Evolutionary conservation across 1,139 yeast species (phyloP), one percentile per base, ranked within the genome.

Genomic region (Eremothecium sinecaudum): DNA sequence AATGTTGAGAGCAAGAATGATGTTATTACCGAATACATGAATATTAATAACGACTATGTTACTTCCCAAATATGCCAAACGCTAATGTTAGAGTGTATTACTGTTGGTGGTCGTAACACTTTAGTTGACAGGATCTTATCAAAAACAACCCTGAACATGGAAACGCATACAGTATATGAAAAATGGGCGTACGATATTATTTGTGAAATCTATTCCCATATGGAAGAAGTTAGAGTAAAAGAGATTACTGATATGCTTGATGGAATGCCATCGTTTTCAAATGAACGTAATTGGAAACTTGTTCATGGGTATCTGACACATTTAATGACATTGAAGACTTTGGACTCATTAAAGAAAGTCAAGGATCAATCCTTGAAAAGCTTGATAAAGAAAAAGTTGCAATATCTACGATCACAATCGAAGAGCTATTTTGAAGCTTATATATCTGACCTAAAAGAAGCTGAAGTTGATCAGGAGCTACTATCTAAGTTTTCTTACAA

Each of bases 291-390:
- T 9, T 54, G 51, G 50, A 41, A 34, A 20, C 31, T 46, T 22
- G 41, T 48, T 11, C 51, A 53, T 35, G 32, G 35, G 15, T 55
- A 57, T 24, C 35, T 48, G 16, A 44, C 46, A 3, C 34, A 36
- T 14, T 31, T 57, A 8, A 41, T 55, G 8, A 57, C 62, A 1
- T 42, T 56, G 10, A 55, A 58, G 34, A 59, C 60, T 5, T 41
- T 59, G 24, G 62, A 56, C 25, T 44, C 42, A 5, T 43, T 53
- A 35, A 55, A 58, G 32, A 48, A 53, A 32, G 43, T 54, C 12
- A 49, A 50, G 28, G 48, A 48, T 30, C 38, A 33, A 24, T 26
- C 39, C 5, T 20, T 37, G 11, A 51, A 47, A 28, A 18, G 34
- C 5, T 13, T 27, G 9, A 44, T 53, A 3, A 53, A 50, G 32